phyloP scores from a whole-genome alignment of 257 asterid species.

The Solanum sparsipilum region DNA sequence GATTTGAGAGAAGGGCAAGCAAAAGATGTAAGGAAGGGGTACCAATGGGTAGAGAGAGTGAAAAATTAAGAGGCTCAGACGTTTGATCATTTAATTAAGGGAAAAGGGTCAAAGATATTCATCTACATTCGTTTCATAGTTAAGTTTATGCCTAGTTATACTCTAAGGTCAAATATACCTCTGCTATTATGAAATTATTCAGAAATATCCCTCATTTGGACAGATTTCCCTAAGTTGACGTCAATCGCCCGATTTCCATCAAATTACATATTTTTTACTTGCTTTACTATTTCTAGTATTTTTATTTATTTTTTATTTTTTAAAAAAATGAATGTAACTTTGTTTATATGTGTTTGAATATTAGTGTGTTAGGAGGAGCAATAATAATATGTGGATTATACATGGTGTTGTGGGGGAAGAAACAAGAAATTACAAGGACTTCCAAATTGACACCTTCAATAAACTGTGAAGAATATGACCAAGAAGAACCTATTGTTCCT shows the following conservation, averaged over 20 bases:
- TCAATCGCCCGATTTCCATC: neutral
- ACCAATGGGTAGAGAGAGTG: neutral
- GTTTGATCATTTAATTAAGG: neutral
- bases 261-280: neutral
- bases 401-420: slow-evolving; percentile 36
- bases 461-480: neutral
- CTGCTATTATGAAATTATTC: neutral
- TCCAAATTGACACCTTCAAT: neutral
- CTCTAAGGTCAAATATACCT: neutral
- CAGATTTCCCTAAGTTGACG: neutral
- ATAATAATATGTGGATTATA: slow-evolving; percentile 24
- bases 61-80: neutral
- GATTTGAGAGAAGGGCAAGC: neutral
- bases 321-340: neutral
- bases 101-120: neutral
- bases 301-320: too few species aligned
- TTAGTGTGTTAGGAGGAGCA: slow-evolving; percentile 23
- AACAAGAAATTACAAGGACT: slow-evolving; percentile 12
- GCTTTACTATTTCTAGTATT: neutral
- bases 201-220: neutral
- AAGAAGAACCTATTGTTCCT: neutral
- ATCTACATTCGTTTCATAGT: neutral
- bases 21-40: neutral
- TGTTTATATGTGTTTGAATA: neutral
- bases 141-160: neutral